Conservation (phyloP, 139 green algal species). For the Chlorella sp. region DNA sequence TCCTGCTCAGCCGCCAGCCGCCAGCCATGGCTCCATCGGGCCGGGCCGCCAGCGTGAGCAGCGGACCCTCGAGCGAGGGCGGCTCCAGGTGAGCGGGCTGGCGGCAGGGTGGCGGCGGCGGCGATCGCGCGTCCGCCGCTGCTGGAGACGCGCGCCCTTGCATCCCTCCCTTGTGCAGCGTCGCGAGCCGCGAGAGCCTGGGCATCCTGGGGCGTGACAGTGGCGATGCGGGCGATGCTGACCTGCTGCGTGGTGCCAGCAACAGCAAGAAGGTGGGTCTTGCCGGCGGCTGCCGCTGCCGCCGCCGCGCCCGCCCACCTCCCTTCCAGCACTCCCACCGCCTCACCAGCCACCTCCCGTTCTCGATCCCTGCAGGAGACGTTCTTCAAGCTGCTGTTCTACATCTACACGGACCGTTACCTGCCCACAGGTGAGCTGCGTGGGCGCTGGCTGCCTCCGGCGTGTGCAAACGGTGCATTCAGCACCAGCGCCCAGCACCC, state of each 20-base stretch:
- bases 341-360: background rate
- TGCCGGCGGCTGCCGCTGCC: background rate
- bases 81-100: background rate
- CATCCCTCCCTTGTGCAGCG: background rate
- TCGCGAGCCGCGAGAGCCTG: background rate
- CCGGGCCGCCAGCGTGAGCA: background rate
- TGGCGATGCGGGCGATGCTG: background rate
- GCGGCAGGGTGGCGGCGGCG: too few relatives aligned
- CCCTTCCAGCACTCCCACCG: background rate
- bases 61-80: background rate
- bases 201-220: background rate
- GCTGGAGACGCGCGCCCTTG: too few relatives aligned
- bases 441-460: too few relatives aligned
- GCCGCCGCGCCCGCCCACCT: background rate
- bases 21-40: background rate
- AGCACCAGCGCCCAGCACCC: background rate
- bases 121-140: too few relatives aligned
- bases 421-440: background rate
- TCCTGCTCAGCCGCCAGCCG: background rate
- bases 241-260: conserved; percentile 3
- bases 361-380: background rate
- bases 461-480: too few relatives aligned
- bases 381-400: conserved; percentile 11
- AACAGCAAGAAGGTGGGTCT: background rate
- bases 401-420: background rate